These are phyloP conservation scores for Cyclostephanos invisitatus DNA, from an alignment of 108 stramenopile genomes.

Conservation along the genomic window DNA sequence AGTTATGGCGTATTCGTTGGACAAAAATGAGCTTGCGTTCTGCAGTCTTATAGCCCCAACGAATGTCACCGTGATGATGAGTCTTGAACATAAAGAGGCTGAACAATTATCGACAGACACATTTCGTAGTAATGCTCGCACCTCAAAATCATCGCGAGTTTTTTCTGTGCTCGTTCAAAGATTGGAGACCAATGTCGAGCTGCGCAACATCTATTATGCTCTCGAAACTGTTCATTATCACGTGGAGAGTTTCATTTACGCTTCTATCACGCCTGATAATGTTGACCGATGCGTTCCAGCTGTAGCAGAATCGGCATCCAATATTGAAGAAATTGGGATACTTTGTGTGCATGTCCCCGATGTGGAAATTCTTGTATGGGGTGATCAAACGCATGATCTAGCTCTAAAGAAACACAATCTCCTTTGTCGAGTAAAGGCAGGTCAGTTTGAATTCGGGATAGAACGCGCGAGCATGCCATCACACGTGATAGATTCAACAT, in stretches of 20 bases:
- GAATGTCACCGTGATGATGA: slow-evolving; percentile 59
- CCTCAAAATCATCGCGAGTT: slow-evolving; percentile 43
- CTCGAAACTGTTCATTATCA: slow-evolving; percentile 59
- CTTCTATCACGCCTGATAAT: neutral
- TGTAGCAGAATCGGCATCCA: neutral
- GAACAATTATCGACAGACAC: neutral
- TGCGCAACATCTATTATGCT: slow-evolving; percentile 55
- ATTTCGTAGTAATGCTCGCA: slow-evolving; percentile 6
- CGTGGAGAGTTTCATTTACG: neutral
- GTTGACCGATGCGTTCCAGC: neutral
- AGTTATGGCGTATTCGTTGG: slow-evolving; percentile 40
- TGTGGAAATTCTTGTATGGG: slow-evolving; percentile 12
- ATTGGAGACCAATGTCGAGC: slow-evolving; percentile 53
- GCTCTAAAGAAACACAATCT: neutral
- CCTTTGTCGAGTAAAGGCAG: slow-evolving; percentile 14
- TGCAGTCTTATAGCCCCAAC: slow-evolving; percentile 54
- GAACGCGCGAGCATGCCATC: neutral
- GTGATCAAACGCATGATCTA: slow-evolving; percentile 3
- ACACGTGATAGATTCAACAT: neutral
- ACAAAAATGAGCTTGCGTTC: slow-evolving; percentile 19
- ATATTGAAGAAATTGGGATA: slow-evolving; percentile 5
- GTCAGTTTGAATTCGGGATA: slow-evolving; percentile 27
- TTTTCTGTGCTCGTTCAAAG: slow-evolving; percentile 56
- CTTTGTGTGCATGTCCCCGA: slow-evolving; percentile 40
- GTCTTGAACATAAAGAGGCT: slow-evolving; percentile 62